Conservation (phyloP, 768 basidiomycete species). For the Mycena filopes region DNA sequence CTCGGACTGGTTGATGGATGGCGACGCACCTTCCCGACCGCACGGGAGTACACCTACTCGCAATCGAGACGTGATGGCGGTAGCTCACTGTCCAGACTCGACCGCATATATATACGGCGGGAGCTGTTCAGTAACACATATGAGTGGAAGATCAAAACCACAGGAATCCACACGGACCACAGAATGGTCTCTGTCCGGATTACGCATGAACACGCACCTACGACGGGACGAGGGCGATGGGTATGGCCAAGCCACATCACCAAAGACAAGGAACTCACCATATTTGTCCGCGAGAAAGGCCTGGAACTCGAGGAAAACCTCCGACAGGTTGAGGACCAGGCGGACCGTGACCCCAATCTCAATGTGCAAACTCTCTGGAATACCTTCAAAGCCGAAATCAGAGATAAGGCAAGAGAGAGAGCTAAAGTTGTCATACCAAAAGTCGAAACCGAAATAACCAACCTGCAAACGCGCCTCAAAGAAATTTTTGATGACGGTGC, state of each 20-base stretch:
- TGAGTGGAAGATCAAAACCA: slow-evolving; percentile 41
- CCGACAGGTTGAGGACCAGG: background rate
- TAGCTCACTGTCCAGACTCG: slow-evolving; percentile 42
- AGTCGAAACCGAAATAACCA: background rate
- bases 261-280: slow-evolving; percentile 29
- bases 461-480: background rate
- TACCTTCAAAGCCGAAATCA: background rate
- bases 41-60: slow-evolving; percentile 41
- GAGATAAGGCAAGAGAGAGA: background rate
- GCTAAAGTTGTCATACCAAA: slow-evolving; percentile 3
- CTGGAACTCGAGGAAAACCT: background rate
- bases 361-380: slow-evolving; percentile 7
- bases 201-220: slow-evolving; percentile 34
- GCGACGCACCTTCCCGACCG: slow-evolving; percentile 37
- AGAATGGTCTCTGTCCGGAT: slow-evolving; percentile 39
- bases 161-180: slow-evolving; percentile 45
- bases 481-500: background rate
- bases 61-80: slow-evolving; percentile 32
- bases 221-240: slow-evolving; percentile 48
- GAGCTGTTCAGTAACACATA: slow-evolving; percentile 10
- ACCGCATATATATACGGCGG: slow-evolving; percentile 45
- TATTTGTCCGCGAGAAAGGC: slow-evolving; percentile 3
- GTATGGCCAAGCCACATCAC: slow-evolving; percentile 34
- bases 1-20: slow-evolving; percentile 46
- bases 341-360: background rate